Percentiles rank a stretch among this genome's conserved stretches.
phyloP scores from a whole-genome alignment of 805 yeast genomes.

The Zygotorulaspora sp. region DNA sequence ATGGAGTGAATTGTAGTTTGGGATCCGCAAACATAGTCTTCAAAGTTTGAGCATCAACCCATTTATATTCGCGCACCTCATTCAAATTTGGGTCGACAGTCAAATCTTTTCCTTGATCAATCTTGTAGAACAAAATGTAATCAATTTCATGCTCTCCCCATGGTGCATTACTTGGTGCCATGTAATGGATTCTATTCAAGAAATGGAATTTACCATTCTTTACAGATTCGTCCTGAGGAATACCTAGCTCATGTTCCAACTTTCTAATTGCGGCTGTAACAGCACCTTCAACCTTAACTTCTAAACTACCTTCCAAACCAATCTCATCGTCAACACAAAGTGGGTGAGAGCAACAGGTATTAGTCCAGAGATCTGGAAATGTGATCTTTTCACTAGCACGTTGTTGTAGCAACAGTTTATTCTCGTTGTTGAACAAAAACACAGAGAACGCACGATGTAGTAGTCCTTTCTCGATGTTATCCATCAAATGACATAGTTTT shows the following conservation, averaged over 20 bases:
- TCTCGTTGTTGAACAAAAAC: conserved; percentile 77
- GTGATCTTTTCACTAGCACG: conserved; percentile 96
- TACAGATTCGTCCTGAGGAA: conserved; percentile 48
- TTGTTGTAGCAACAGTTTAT: conserved; percentile 81
- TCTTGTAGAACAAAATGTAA: conserved; percentile 75
- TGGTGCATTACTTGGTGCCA: conserved; percentile 71
- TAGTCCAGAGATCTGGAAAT: conserved; percentile 96
- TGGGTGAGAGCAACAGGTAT: conserved; percentile 98
- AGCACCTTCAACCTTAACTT: conserved; percentile 68
- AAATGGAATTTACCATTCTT: conserved; percentile 70
- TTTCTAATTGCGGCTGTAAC: conserved; percentile 88
- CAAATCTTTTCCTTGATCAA: conserved; percentile 45
- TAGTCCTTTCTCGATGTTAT: conserved; percentile 77
- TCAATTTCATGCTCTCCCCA: conserved; percentile 99
- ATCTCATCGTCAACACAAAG: conserved; percentile 76
- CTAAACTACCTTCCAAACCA: conserved; percentile 50
- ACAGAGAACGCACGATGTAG: conserved; percentile 95
- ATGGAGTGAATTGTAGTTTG: conserved; percentile 80
- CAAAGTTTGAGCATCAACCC: conserved; percentile 65
- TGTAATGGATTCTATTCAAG: conserved; percentile 91
- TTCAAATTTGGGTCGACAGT: conserved; percentile 58
- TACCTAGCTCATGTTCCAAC: conserved; percentile 90
- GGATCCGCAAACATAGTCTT: conserved; percentile 70
- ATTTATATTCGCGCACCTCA: conserved; percentile 78
- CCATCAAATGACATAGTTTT: conserved; percentile 83